Base-by-base conservation (phyloP, 495 filamentous ascomycete genomes). In the Umbilicaria muhlenbergii region DNA sequence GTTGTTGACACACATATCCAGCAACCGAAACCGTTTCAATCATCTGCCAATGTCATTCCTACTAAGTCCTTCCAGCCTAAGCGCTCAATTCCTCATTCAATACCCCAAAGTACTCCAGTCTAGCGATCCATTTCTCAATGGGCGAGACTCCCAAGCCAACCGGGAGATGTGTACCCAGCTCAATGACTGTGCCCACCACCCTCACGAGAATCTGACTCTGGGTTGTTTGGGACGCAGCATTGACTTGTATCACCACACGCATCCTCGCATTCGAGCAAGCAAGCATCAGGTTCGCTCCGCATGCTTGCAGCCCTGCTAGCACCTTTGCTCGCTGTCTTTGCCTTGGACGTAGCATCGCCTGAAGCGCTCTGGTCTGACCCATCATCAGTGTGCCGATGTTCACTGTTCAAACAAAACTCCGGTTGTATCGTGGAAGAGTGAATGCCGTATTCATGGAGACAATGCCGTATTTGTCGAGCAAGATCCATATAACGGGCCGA, bases 401-500 rank as follows among this genome's bases (percentile, higher is more conserved):
- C 67, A 28, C 60, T 61, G 36, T 74, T 69, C 1, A 75, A 66
- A 49, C 80, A 82, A 58, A 91, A 98, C 57, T 98, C 91, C 2
- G 92, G 92, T 62, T 98, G 91, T 49, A 98, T 95, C 7, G 91
- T 98, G 3, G 85, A 86, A n/a, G 83, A 91, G 63, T 96, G 91
- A 48, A 98, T 95, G 12, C 91, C 91, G 51, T 93, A 93, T 13
- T 77, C 91, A 55, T 96, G 91, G 14, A 98, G 73, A 57, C 91
- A 98, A 33, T 73, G 75, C 12, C 87, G 69, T 15, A 92, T 80
- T 45, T 75, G 75, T 38, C 70, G 73, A 11, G 86, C 86, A 28
- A 98, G 75, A 39, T 75, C 69, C 92, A 96, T 98, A 57, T 94
- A 98, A 42, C 77, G 70, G 56, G 80, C 79, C 1, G 75, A 81